A percentile compares a stretch with the other conserved stretches of the same genome.
Evolutionary conservation across 2,329 filamentous ascomycete species (phyloP).

Genomic region (Colletotrichum lupini): DNA sequence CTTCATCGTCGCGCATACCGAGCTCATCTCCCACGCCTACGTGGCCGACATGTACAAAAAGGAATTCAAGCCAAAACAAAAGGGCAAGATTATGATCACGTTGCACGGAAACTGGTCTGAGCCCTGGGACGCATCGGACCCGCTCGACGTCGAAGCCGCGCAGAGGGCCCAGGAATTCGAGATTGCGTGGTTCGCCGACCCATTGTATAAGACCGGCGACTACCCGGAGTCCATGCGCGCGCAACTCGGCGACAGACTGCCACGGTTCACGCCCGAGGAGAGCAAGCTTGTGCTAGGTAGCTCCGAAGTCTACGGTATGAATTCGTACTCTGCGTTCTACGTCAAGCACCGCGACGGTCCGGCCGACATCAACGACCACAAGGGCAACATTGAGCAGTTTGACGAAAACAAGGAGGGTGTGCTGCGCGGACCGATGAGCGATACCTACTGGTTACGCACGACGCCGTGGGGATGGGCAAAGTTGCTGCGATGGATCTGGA

Average conservation of each 20-base stretch:
- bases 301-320: conserved; percentile 55
- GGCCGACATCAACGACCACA: conserved; percentile 51
- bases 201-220: conserved; percentile 50
- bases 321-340: conserved; percentile 54
- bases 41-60: conserved; percentile 50
- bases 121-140: conserved; percentile 50
- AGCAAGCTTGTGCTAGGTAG: conserved; percentile 50
- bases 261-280: conserved; percentile 51
- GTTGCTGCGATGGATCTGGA: conserved; percentile 53
- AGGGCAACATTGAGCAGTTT: conserved; percentile 51
- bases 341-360: conserved; percentile 47
- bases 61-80: conserved; percentile 50
- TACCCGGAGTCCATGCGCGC: conserved; percentile 53
- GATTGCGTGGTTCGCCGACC: conserved; percentile 54
- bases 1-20: conserved; percentile 52
- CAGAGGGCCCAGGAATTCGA: conserved; percentile 54
- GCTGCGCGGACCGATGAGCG: conserved; percentile 48
- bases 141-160: conserved; percentile 49
- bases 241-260: conserved; percentile 51
- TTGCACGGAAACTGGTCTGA: conserved; percentile 55
- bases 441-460: conserved; percentile 52
- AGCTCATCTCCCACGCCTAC: conserved; percentile 51
- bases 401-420: conserved; percentile 48
- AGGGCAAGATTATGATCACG: conserved; percentile 53
- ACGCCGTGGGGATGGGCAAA: conserved; percentile 52